These are phyloP conservation scores for Populus euphratica DNA, from an alignment of 345 rosid genomes.

Conservation along the genomic window DNA sequence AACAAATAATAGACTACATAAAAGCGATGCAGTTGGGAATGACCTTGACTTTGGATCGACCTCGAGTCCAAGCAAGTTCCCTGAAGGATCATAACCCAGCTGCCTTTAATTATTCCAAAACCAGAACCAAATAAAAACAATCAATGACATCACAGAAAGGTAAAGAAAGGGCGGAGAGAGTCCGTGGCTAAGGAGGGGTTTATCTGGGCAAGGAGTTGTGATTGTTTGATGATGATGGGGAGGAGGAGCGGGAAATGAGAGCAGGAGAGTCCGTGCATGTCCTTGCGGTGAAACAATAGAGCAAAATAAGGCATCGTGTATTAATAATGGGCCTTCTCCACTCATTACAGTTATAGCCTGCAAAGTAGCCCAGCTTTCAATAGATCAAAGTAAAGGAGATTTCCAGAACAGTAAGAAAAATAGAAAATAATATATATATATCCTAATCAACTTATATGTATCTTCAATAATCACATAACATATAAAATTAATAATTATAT, in stretches of 20 bases:
- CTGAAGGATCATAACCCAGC: conserved; percentile 82
- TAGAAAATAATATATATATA: no score
- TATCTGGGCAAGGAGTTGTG: background rate
- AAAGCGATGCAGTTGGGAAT: background rate
- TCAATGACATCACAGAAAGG: background rate
- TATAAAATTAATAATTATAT: no score
- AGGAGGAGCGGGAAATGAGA: background rate
- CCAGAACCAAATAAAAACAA: background rate
- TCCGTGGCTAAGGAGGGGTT: background rate
- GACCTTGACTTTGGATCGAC: conserved; percentile 61
- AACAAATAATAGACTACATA: background rate
- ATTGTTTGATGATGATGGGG: background rate
- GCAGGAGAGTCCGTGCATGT: background rate
- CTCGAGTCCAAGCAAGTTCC: conserved; percentile 61
- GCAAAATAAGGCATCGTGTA: background rate
- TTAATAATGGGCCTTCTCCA: background rate
- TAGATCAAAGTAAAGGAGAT: no score
- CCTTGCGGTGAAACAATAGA: background rate
- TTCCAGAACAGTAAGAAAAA: no score
- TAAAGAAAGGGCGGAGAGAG: background rate
- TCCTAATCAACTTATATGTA: no score
- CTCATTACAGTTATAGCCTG: background rate
- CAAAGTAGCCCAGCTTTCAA: background rate
- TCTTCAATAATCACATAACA: no score
- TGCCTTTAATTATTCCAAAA: conserved; percentile 21